Evolutionary conservation across 768 basidiomycete species (phyloP).

Genomic region (Phylloporus sp.): DNA sequence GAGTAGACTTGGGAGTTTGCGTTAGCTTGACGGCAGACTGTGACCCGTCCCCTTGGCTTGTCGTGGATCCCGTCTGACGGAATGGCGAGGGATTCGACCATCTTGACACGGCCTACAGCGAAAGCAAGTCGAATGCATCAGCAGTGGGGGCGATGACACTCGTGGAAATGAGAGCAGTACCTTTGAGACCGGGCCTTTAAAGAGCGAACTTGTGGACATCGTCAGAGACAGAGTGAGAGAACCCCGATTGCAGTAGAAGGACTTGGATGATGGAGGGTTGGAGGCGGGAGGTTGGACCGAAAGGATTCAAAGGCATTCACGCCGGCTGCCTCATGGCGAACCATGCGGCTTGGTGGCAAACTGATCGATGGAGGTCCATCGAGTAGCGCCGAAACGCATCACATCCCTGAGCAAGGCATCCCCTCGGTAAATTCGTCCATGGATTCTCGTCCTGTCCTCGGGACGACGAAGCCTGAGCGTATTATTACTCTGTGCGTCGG

Average conservation of each 20-base stretch:
- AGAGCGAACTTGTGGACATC: conserved; percentile 6
- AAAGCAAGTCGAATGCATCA: conserved; percentile 5
- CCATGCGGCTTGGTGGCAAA: conserved; percentile 13
- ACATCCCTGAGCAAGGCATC: background rate
- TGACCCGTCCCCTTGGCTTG: background rate
- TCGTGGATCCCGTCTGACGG: background rate
- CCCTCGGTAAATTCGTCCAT: conserved; percentile 11
- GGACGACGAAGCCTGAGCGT: background rate
- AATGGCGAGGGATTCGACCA: background rate
- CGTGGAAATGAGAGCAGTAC: conserved; percentile 5
- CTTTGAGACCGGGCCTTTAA: conserved; percentile 3
- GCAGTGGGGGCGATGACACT: background rate
- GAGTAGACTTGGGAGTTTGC: background rate
- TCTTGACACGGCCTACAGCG: conserved; percentile 3
- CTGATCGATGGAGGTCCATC: conserved; percentile 10
- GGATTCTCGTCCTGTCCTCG: background rate
- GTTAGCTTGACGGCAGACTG: background rate
- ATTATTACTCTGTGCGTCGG: conserved; percentile 3
- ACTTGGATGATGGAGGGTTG: conserved; percentile 6
- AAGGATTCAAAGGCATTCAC: conserved; percentile 2
- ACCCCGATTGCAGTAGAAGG: conserved; percentile 3
- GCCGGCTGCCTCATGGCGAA: conserved; percentile 21
- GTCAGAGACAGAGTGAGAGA: background rate
- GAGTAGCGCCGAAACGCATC: background rate
- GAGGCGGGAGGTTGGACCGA: background rate